Evolutionary conservation across 2,329 filamentous ascomycete genomes (phyloP).

Genomic region (Lachnellula cervina): DNA sequence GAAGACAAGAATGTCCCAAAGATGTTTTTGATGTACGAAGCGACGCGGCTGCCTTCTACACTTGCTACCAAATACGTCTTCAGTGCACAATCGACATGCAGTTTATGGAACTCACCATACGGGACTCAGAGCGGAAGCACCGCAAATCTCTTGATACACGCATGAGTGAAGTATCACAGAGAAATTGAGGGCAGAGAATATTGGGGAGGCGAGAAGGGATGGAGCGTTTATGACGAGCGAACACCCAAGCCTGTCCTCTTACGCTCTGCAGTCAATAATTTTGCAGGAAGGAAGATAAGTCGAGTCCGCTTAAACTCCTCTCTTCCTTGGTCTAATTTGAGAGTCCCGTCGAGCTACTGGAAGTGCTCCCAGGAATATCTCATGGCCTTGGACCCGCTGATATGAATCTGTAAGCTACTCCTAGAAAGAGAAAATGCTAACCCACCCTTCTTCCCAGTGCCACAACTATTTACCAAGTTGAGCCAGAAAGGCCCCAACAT

Average conservation of each 20-base stretch:
- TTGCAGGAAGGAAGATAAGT: background rate
- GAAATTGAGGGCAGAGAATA: background rate
- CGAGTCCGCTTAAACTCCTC: no score
- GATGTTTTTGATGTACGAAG: slow-evolving; percentile 54
- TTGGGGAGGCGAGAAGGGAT: background rate
- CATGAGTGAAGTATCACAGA: background rate
- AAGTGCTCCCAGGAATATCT: no score
- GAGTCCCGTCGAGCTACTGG: no score
- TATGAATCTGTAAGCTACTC: no score
- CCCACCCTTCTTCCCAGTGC: background rate
- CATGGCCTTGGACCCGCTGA: no score
- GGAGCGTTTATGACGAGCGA: background rate
- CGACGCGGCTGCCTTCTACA: slow-evolving; percentile 50
- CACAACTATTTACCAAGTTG: background rate
- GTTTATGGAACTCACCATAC: slow-evolving; percentile 42
- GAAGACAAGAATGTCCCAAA: slow-evolving; percentile 41
- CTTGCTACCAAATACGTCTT: slow-evolving; percentile 39
- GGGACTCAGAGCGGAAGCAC: background rate
- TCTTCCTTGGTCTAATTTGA: no score
- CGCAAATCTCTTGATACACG: background rate
- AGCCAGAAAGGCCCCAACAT: background rate
- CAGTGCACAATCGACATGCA: slow-evolving; percentile 47
- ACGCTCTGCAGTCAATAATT: background rate
- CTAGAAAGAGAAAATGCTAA: no score
- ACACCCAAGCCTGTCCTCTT: background rate